A percentile compares a stretch with the other conserved stretches of the same genome.
Evolutionary conservation across 23 red algal species (phyloP).

Genomic region (Gracilaria domingensis): DNA sequence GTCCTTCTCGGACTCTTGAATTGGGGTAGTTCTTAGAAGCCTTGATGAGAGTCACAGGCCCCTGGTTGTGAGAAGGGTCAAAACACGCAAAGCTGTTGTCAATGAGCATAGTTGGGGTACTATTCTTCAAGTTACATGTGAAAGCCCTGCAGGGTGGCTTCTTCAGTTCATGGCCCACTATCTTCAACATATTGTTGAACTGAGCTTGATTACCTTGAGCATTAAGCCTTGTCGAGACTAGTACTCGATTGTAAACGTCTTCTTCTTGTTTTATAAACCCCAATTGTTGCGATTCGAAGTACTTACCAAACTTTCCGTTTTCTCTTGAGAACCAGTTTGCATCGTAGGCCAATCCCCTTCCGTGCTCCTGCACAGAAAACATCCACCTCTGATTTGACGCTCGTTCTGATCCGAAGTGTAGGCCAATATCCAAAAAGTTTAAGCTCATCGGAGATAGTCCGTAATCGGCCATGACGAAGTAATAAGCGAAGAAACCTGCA

Average conservation of each 20-base stretch:
- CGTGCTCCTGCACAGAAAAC: conserved; percentile 42
- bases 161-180: conserved; percentile 60
- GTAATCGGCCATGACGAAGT: conserved; percentile 62
- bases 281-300: conserved; percentile 24
- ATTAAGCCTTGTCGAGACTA: neutral
- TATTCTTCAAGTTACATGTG: conserved; percentile 35
- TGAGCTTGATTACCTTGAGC: conserved; percentile 19
- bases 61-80: conserved; percentile 36
- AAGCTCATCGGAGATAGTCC: conserved; percentile 59
- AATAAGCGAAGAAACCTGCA: conserved; percentile 77
- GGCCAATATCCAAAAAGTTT: conserved; percentile 25
- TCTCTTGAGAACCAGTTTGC: conserved; percentile 54
- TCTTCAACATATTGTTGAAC: conserved; percentile 84
- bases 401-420: conserved; percentile 61
- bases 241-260: conserved; percentile 42
- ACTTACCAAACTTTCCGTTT: conserved; percentile 44
- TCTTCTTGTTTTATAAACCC: conserved; percentile 54
- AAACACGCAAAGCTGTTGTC: conserved; percentile 65
- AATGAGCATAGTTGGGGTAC: neutral
- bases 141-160: conserved; percentile 69
- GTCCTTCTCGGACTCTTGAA: conserved; percentile 38
- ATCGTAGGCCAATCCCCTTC: conserved; percentile 43
- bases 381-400: conserved; percentile 66
- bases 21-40: conserved; percentile 13
- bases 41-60: conserved; percentile 18